Percentiles rank a stretch among this genome's conserved stretches.
phyloP scores from a whole-genome alignment of 352 stramenopile genomes.

The Globisporangium mamillatum region DNA sequence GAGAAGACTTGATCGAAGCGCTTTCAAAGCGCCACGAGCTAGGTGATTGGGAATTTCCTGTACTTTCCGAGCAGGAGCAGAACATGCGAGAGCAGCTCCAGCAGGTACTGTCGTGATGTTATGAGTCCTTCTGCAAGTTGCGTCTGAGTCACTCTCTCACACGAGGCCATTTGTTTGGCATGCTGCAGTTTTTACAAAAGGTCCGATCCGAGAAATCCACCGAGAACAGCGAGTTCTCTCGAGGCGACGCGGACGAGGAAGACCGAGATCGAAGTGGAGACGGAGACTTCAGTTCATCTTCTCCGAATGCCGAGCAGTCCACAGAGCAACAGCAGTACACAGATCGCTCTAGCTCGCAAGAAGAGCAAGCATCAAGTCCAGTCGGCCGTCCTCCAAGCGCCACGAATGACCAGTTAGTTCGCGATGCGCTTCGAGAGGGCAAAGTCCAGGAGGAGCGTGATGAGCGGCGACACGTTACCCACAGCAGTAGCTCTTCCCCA shows the following conservation, averaged over 20 bases:
- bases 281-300: background rate
- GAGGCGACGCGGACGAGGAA: background rate
- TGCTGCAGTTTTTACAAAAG: slow-evolving; percentile 7
- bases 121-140: background rate
- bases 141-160: background rate
- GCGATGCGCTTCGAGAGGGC: background rate
- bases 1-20: slow-evolving; percentile 25
- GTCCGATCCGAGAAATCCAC: background rate
- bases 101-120: slow-evolving; percentile 20
- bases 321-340: background rate
- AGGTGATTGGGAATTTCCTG: slow-evolving; percentile 45
- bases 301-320: background rate
- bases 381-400: background rate
- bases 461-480: too few species aligned
- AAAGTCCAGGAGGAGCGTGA: background rate
- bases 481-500: background rate
- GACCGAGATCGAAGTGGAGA: background rate
- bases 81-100: slow-evolving; percentile 30
- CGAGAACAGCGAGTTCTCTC: background rate
- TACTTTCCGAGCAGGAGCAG: slow-evolving; percentile 39
- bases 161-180: background rate
- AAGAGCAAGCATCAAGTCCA: background rate
- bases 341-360: background rate
- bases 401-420: background rate
- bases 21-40: slow-evolving; percentile 54